Evolutionary conservation across 2,329 filamentous ascomycete genomes (phyloP).

Genomic region (Metarhizium sp.): DNA sequence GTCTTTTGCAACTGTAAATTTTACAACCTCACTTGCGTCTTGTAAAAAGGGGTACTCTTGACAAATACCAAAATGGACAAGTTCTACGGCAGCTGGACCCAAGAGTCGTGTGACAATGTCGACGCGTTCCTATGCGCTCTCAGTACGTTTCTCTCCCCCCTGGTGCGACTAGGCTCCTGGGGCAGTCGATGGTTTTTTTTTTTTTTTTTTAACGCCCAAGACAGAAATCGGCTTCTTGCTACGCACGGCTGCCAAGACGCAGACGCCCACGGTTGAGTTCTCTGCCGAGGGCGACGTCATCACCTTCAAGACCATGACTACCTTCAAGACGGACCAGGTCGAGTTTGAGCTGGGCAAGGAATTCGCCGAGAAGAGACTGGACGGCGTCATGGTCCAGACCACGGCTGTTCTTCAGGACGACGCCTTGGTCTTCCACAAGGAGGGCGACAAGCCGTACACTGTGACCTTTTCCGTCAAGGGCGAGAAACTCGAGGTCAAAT

Average conservation of each 20-base stretch:
- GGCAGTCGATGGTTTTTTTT: background rate
- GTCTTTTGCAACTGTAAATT: background rate
- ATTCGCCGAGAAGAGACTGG: background rate
- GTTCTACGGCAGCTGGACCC: constrained; percentile 1
- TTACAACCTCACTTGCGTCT: background rate
- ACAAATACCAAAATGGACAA: background rate
- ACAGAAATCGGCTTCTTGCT: background rate
- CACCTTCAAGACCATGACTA: background rate
- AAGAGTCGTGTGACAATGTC: constrained; percentile 2
- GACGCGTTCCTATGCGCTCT: background rate
- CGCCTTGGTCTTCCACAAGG: background rate
- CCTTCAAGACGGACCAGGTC: constrained; percentile 1
- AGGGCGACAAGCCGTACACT: background rate
- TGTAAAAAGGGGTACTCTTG: background rate
- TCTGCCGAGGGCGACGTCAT: background rate
- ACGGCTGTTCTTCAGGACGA: background rate
- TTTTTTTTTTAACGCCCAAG: background rate
- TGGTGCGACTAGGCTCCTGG: too few species aligned
- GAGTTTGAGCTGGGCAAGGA: constrained; percentile 2
- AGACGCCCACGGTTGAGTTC: background rate
- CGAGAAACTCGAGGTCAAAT: background rate
- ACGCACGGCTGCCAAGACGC: background rate
- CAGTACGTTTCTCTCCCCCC: background rate
- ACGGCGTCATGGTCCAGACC: background rate
- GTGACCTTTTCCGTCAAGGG: background rate